These are phyloP conservation scores for Daldinia bambusicola DNA, from an alignment of 495 filamentous ascomycete species.

Conservation along the genomic window DNA sequence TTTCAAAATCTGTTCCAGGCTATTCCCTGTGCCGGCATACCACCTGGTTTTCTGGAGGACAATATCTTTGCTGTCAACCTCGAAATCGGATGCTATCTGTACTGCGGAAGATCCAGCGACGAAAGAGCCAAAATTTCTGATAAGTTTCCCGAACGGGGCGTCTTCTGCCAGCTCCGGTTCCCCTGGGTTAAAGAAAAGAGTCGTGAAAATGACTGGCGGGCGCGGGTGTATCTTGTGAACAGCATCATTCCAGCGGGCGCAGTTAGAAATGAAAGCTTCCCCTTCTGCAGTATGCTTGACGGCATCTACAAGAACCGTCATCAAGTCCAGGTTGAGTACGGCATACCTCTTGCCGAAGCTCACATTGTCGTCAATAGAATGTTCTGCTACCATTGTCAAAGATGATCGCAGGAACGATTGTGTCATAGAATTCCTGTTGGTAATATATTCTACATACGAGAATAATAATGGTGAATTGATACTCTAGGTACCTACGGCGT, in stretches of 20 bases:
- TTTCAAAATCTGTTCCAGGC: conserved; percentile 56
- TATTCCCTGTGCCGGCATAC: conserved; percentile 55
- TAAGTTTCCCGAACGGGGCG: conserved; percentile 49
- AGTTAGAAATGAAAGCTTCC: conserved; percentile 43
- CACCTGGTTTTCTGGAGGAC: conserved; percentile 57
- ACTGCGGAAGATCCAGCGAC: conserved; percentile 33
- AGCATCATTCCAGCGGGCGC: conserved; percentile 52
- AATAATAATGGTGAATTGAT: background rate
- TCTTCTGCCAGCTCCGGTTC: conserved; percentile 49
- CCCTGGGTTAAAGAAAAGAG: conserved; percentile 50
- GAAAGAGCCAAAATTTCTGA: conserved; percentile 42
- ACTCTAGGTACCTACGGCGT: background rate
- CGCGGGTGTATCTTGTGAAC: conserved; percentile 48
- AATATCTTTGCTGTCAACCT: conserved; percentile 49
- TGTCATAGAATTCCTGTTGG: too few relatives aligned
- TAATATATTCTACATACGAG: background rate
- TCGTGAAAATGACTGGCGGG: conserved; percentile 56
- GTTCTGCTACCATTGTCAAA: background rate
- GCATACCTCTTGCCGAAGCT: conserved; percentile 54
- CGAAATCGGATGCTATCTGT: conserved; percentile 50
- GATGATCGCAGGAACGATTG: background rate
- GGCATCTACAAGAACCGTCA: conserved; percentile 51
- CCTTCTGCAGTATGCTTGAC: conserved; percentile 50
- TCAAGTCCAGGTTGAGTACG: conserved; percentile 60
- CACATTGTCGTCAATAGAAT: background rate